Evolutionary conservation across 2,329 filamentous ascomycete species (phyloP), one percentile per base, ranked within the genome.

Genomic region (Fusarium sp.): DNA sequence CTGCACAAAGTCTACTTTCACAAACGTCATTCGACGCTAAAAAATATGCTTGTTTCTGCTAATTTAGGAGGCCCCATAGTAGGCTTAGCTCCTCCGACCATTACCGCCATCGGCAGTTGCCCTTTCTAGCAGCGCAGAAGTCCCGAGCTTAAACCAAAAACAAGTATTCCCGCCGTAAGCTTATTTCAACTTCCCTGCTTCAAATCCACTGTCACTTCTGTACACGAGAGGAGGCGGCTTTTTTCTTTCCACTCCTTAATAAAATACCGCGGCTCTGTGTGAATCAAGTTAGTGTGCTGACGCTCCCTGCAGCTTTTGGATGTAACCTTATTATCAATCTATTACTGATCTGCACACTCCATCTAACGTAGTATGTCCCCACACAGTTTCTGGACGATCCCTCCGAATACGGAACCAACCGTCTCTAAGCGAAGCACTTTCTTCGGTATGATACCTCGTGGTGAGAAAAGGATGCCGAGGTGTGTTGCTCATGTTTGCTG

Each of bases 381-480:
- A 53, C 50, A 53, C 26, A 28, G 26, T 28, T 4, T 28, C 11
- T 10, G 10, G 50, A 24, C n/a, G 40, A 36, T 53, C 50, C 42
- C 50, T 53, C 50, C 50, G 50, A 53, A 47, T 53, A 47, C 42
- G 50, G 50, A 26, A 36, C 42, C 14, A 20, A 20, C 40, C 20
- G 9, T 42, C 28, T 26, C 36, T n/a, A 47, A 34, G 42, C 4
- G 5, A 15, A 34, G 26, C 10, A 28, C 26, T 28, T 28, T 28
- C 12, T 28, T 12, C 26, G 10, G 26, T 28, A 28, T 28, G 26
- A 4, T 28, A 28, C 26, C 26, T n/a, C 9, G 30, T 14, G 24
- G 21, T n/a, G 38, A 32, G 30, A 38, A 4, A 36, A 23, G 19
- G 30, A 26, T 11, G 26, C 19, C 14, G 30, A 50, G 36, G 43